Evolutionary conservation across 1,284 basidiomycete species (phyloP).

Genomic region (Tranzscheliella williamsii): DNA sequence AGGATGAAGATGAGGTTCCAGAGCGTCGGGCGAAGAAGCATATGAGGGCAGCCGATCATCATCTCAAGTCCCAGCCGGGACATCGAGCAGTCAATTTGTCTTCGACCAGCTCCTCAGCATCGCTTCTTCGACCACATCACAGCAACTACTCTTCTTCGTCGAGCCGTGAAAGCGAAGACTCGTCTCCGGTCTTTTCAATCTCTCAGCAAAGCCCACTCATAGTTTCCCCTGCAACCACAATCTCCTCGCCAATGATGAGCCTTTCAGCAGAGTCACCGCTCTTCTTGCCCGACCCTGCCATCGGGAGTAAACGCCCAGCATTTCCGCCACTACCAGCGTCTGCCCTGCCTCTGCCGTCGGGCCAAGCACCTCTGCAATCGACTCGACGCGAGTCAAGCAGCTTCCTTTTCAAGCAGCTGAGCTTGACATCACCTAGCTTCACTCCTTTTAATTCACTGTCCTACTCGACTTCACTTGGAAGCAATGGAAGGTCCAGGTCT

Average conservation of each 20-base stretch:
- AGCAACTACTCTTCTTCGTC: slow-evolving; percentile 23
- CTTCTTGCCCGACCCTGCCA: slow-evolving; percentile 22
- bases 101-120: neutral
- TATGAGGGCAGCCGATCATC: slow-evolving; percentile 10
- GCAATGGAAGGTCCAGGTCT: slow-evolving; percentile 1
- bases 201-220: slow-evolving; percentile 8
- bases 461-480: neutral
- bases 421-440: slow-evolving; percentile 26
- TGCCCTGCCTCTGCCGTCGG: slow-evolving; percentile 9
- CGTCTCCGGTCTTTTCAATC: slow-evolving; percentile 19
- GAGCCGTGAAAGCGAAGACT: slow-evolving; percentile 9
- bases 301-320: slow-evolving; percentile 6
- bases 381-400: slow-evolving; percentile 19
- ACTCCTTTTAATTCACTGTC: slow-evolving; percentile 7
- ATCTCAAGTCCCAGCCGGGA: neutral
- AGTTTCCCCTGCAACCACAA: slow-evolving; percentile 22
- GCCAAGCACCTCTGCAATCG: neutral
- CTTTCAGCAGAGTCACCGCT: slow-evolving; percentile 44
- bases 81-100: neutral
- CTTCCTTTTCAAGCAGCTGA: slow-evolving; percentile 34
- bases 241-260: slow-evolving; percentile 47
- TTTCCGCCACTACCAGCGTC: slow-evolving; percentile 15
- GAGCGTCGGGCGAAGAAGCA: slow-evolving; percentile 16
- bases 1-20: slow-evolving; percentile 32
- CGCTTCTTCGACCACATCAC: slow-evolving; percentile 1